A percentile compares a stretch with the other conserved stretches of the same genome.
These are phyloP conservation scores for Evernia prunastri DNA, from an alignment of 495 filamentous ascomycete genomes.

Conservation along the genomic window DNA sequence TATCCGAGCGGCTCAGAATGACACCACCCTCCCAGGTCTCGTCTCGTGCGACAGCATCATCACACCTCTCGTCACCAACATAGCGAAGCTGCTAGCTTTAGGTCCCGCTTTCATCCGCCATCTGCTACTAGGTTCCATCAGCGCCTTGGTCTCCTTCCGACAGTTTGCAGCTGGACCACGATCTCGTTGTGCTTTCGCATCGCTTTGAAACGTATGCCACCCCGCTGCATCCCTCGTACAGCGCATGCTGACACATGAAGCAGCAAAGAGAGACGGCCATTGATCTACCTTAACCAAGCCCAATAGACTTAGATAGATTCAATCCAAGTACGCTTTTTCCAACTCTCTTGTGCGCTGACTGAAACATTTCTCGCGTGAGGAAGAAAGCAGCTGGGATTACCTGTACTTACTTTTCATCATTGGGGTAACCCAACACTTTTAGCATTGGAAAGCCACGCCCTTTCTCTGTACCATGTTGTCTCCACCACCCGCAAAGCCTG, in stretches of 20 bases:
- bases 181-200: no score
- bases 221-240: neutral
- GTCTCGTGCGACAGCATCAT: neutral
- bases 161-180: no score
- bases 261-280: neutral
- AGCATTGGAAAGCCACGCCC: slow-evolving; percentile 83
- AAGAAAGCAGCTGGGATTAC: neutral
- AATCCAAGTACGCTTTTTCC: neutral
- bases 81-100: no score
- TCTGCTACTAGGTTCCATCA: no score
- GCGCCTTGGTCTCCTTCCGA: no score
- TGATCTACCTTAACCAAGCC: neutral
- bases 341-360: neutral
- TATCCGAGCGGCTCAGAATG: neutral
- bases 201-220: no score
- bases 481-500: slow-evolving; percentile 84
- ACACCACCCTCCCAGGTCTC: no score
- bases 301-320: neutral
- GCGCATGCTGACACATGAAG: neutral
- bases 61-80: neutral
- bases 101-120: no score
- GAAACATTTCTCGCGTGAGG: neutral
- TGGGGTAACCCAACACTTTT: slow-evolving; percentile 15
- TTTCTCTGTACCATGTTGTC: slow-evolving; percentile 72
- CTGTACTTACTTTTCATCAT: neutral